Conservation (phyloP, 164 flowering plant species). For the Aristolochia californica region DNA sequence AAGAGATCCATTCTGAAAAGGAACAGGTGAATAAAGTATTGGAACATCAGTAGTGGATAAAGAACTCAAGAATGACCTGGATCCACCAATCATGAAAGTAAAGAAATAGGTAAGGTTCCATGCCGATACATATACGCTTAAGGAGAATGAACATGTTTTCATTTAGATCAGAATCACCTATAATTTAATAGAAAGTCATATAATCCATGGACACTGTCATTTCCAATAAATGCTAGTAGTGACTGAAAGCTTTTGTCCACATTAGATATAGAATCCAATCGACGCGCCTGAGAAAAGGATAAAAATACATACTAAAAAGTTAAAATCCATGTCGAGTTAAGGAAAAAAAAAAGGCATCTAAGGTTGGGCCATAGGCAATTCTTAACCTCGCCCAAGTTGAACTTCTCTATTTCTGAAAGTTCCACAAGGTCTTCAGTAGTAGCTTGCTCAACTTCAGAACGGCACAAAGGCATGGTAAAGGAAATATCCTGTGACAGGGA, state of each 20-base stretch:
- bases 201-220: constrained; percentile 58
- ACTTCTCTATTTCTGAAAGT: constrained; percentile 88
- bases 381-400: constrained; percentile 74
- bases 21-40: constrained; percentile 61
- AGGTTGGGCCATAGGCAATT: too few relatives aligned
- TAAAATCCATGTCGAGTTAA: too few relatives aligned
- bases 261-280: constrained; percentile 33
- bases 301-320: background rate
- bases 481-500: constrained; percentile 43
- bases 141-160: background rate
- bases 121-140: background rate
- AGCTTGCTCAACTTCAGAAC: constrained; percentile 57
- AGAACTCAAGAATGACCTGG: constrained; percentile 56
- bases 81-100: background rate
- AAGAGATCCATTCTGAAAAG: constrained; percentile 77
- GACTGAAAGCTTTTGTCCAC: constrained; percentile 78
- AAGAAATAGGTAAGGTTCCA: too few relatives aligned
- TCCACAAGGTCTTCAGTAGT: constrained; percentile 77
- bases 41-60: constrained; percentile 75
- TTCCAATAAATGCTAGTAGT: constrained; percentile 58
- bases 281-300: constrained; percentile 45
- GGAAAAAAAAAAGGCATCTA: too few relatives aligned
- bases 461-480: constrained; percentile 89
- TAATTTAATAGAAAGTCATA: constrained; percentile 84
- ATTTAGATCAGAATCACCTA: constrained; percentile 35